A percentile compares a stretch with the other conserved stretches of the same genome.
phyloP scores from a whole-genome alignment of 306 rosid species.

The Ormosia semicastrata region DNA sequence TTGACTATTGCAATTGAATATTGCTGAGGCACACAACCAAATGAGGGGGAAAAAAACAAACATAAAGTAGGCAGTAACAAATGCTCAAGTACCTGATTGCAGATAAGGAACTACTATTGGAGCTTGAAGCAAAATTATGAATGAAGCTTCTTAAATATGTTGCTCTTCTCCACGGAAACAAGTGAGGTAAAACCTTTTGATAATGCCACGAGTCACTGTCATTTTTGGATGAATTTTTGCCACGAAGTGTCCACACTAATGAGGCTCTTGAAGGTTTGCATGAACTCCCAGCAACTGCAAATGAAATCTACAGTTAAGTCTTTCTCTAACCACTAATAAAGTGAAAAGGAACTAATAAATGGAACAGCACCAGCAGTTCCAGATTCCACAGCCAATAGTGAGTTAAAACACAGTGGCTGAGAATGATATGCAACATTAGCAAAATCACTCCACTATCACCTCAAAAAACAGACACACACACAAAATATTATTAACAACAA shows the following conservation, averaged over 20 bases:
- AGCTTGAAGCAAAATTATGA: conserved; percentile 45
- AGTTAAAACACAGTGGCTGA: conserved; percentile 8
- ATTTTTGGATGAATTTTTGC: conserved; percentile 46
- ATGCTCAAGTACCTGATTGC: conserved; percentile 59
- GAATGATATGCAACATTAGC: conserved; percentile 13
- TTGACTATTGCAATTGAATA: conserved; percentile 20
- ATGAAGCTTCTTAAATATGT: conserved; percentile 52
- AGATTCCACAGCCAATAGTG: conserved; percentile 21
- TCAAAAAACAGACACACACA: not conserved
- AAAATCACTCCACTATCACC: not conserved
- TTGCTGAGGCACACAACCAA: conserved; percentile 27
- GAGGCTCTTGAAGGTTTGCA: conserved; percentile 61
- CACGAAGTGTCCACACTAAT: conserved; percentile 79
- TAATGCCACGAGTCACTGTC: conserved; percentile 33
- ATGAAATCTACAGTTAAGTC: conserved; percentile 17
- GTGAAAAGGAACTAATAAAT: conserved; percentile 22
- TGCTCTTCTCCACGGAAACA: conserved; percentile 91
- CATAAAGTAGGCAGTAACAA: conserved; percentile 12
- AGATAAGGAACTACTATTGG: conserved; percentile 51
- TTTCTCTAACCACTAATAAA: conserved; percentile 5
- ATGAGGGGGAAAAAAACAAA: not conserved
- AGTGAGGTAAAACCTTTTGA: conserved; percentile 63
- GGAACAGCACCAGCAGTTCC: conserved; percentile 11
- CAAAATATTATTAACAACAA: not conserved
- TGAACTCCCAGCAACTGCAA: conserved; percentile 53